Base-by-base conservation (phyloP, 129 eudicot species). In the Arctium minus region DNA sequence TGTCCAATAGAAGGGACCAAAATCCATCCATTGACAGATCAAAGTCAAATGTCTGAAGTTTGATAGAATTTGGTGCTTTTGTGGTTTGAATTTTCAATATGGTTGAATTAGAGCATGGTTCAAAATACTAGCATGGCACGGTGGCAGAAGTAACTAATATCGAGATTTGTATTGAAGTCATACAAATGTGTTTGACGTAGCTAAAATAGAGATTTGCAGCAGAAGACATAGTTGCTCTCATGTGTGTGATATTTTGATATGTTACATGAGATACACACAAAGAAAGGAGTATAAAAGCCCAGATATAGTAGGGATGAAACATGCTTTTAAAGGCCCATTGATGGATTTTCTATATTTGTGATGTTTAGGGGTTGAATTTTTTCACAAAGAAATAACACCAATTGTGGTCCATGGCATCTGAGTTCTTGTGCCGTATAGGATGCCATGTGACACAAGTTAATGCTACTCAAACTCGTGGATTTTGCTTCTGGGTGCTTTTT, bases 371-470 rank as follows among this genome's bases (percentile, higher is more conserved):
- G 80, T 48, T 50, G 15, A 5, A 12, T 75, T 76, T 53, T 76
- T 15, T 76, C 80, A 76, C 80, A 76, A 76, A 76, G 80, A 76
- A 50, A 76, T 13, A 53, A 76, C 29, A 76, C 80, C 37, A 56
- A 53, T 76, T 50, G 35, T 33, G 38, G 31, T 76, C 80, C 80
- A 53, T 15, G 31, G 31, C 48, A 46, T 46, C 79, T 30, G 56
- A 12, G 56, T 73, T 39, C 18, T 74, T 74, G 36, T 46, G 67
- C 40, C 60, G 35, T 75, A 62, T 30, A 53, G 18, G 68, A 56
- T 76, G 46, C 69, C 79, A 77, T 77, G 50, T 53, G 80, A 77
- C 71, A 50, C 70, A 76, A 48, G 70, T 53, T 76, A 32, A 50
- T 36, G 76, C 76, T 72, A 29, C 13, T 62, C 70, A 62, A 62